Evolutionary conservation across 2,329 filamentous ascomycete genomes (phyloP), one percentile per base, ranked within the genome.

Genomic region (Zarea fungicola): DNA sequence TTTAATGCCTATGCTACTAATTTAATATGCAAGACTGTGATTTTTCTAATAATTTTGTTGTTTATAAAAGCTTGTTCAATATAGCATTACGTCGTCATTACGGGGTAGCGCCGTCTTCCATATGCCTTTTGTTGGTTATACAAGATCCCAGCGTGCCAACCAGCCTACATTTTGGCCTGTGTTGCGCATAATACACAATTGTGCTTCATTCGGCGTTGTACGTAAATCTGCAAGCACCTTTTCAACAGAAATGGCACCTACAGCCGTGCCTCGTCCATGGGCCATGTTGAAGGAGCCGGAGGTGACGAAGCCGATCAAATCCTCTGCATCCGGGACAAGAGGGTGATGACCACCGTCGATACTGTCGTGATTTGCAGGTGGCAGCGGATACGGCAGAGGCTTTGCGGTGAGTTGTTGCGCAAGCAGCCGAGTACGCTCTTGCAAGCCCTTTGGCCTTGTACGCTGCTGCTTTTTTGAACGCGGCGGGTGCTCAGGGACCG

Each of bases 251-350:
- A 97, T 62, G 42, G 79, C 84, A 0, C 87, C 93, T 51, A 97
- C 75, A 1, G 84, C 92, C 14, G 82, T 83, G 1, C 85, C 87
- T 55, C 77, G 79, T 0, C 92, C 93, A 55, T 86, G 81, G 2
- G 81, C 79, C 2, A 97, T 76, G 59, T 85, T 90, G 63, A 85
- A 96, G 43, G 87, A 85, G 0, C 92, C 93, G 1, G 85, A 86
- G 2, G 90, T 96, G 21, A 96, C 84, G 63, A 95, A 99, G 0
- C 93, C 93, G 43, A 97, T 80, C 11, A 97, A 73, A 62, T 96
- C 87, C 19, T 78, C 74, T 53, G 83, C 82, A 9, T 75, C 74
- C 0, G 92, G 92, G n/a, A 90, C 81, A 0, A 82, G 61, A 1
- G 85, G 84, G 56, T 88, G 81, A 79, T 85, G 79, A 0, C 72